A percentile compares a stretch with the other conserved stretches of the same genome.
phyloP scores from a whole-genome alignment of 441 rosid species.

The Metrosideros polymorpha region DNA sequence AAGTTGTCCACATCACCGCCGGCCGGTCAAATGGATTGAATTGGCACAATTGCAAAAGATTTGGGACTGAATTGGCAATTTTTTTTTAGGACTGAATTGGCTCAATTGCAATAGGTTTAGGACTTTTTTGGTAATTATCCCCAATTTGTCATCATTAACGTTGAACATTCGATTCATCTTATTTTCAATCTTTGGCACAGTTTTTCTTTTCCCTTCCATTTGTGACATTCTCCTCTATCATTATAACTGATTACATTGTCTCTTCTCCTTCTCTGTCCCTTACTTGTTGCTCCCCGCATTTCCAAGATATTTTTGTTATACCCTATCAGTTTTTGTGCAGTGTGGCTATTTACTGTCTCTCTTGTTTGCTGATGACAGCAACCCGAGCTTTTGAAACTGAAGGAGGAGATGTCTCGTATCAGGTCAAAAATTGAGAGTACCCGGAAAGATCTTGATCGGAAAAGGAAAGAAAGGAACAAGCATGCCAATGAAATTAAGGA shows the following conservation, averaged over 20 bases:
- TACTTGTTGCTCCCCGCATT: not conserved
- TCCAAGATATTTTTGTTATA: not conserved
- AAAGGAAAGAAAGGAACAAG: conserved; percentile 66
- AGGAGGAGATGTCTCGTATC: conserved; percentile 81
- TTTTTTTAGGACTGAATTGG: no score
- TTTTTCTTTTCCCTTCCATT: not conserved
- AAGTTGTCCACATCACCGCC: no score
- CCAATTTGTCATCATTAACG: not conserved
- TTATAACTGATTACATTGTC: not conserved
- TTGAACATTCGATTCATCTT: not conserved
- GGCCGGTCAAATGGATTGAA: no score
- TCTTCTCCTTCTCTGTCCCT: not conserved
- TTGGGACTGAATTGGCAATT: no score
- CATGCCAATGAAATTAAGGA: conserved; percentile 58
- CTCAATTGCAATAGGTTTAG: no score
- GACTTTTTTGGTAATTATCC: no score
- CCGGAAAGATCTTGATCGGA: conserved; percentile 73
- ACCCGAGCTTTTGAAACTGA: conserved; percentile 87
- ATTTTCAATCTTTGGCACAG: not conserved
- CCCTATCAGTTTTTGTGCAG: not conserved
- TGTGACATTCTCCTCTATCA: not conserved
- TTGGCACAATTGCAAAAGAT: no score
- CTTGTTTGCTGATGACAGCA: conserved; percentile 36
- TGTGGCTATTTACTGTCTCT: conserved; percentile 6
- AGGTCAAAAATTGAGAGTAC: conserved; percentile 78